Percentiles rank a stretch among this genome's conserved stretches.
phyloP scores from a whole-genome alignment of 768 basidiomycete genomes.

The Pulveroboletus sp. region DNA sequence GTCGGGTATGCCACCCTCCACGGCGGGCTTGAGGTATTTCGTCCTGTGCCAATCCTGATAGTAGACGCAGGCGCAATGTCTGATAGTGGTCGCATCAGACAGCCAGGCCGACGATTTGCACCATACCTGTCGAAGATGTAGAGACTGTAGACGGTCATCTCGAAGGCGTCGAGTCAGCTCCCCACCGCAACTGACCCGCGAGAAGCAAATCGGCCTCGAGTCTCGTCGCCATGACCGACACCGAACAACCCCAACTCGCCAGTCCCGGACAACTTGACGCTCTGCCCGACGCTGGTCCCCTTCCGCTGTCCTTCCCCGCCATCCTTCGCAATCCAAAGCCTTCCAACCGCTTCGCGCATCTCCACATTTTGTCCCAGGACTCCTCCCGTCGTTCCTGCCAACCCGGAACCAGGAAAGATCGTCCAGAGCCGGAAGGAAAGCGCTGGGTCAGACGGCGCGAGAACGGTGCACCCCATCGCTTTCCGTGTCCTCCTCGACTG shows the following conservation, averaged over 20 bases:
- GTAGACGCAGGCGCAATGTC: conserved; percentile 90
- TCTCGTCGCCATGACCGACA: conserved; percentile 7
- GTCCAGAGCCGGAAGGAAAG: conserved; percentile 70
- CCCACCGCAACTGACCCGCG: too few relatives aligned
- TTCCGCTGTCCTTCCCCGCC: conserved; percentile 69
- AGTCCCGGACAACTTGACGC: neutral
- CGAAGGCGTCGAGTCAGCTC: neutral
- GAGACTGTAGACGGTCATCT: conserved; percentile 86
- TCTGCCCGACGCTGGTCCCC: conserved; percentile 17
- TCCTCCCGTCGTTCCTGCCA: neutral
- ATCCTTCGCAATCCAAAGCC: conserved; percentile 58
- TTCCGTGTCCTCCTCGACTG: neutral
- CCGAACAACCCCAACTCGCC: neutral
- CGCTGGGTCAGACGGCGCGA: conserved; percentile 73
- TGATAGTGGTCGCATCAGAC: conserved; percentile 25
- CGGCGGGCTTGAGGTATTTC: conserved; percentile 65
- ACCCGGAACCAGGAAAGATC: conserved; percentile 37
- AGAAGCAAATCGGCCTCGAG: too few relatives aligned
- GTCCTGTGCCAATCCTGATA: conserved; percentile 95
- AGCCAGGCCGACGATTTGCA: neutral
- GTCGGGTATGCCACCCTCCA: conserved; percentile 67
- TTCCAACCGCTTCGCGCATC: conserved; percentile 48
- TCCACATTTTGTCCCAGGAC: conserved; percentile 27
- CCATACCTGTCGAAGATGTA: conserved; percentile 86
- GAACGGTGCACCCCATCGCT: conserved; percentile 49